A percentile compares a stretch with the other conserved stretches of the same genome.
These are phyloP conservation scores for Hericium alpestre DNA, from an alignment of 768 basidiomycete genomes.

Conservation along the genomic window DNA sequence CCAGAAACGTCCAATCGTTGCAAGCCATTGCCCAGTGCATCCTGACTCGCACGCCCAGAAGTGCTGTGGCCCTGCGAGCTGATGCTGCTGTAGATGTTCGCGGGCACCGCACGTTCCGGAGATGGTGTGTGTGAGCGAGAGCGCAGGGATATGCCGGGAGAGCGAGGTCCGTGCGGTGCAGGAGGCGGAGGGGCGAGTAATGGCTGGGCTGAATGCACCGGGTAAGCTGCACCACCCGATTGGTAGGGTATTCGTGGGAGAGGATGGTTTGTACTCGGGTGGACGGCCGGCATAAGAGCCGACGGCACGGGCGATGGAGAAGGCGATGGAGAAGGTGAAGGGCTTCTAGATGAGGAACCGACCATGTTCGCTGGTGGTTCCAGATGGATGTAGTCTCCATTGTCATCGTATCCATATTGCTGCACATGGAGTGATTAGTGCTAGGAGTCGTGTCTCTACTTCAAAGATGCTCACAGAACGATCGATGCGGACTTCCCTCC, in stretches of 20 bases:
- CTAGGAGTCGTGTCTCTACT: background rate
- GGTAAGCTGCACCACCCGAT: conserved; percentile 8
- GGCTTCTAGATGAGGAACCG: conserved; percentile 32
- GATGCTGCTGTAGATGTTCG: background rate
- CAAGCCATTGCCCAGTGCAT: background rate
- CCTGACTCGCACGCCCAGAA: conserved; percentile 1
- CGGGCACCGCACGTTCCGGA: conserved; percentile 33
- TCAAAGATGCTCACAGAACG: conserved; percentile 38
- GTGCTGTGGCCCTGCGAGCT: background rate
- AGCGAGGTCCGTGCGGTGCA: conserved; percentile 65
- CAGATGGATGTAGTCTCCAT: conserved; percentile 20
- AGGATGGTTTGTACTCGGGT: conserved; percentile 23
- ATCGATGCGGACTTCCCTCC: conserved; percentile 56
- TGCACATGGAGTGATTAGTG: conserved; percentile 11
- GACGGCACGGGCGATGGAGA: conserved; percentile 27
- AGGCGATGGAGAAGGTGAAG: conserved; percentile 34
- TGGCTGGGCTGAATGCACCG: conserved; percentile 19
- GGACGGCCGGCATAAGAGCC: conserved; percentile 18
- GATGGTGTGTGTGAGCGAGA: conserved; percentile 69
- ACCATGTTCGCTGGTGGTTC: conserved; percentile 18
- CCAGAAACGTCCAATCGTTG: background rate
- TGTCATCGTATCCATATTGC: conserved; percentile 29
- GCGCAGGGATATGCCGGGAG: conserved; percentile 35
- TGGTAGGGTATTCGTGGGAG: conserved; percentile 27
- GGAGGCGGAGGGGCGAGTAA: conserved; percentile 55